phyloP scores from a whole-genome alignment of 73 alveolate genomes.

The Paramecium primaurelia region DNA sequence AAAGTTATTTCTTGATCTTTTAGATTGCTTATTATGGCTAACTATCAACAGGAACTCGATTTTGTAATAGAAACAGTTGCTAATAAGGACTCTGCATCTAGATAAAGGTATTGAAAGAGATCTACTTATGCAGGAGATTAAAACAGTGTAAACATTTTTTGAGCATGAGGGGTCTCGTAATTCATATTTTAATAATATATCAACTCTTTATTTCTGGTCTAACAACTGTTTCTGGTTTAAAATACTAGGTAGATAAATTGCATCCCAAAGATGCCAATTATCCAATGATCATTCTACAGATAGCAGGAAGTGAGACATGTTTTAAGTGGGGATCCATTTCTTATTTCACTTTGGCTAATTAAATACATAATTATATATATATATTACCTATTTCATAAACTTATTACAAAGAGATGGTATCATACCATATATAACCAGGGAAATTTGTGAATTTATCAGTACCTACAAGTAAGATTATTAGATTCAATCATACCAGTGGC shows the following conservation, averaged over 20 bases:
- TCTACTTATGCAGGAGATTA: background rate
- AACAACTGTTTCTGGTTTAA: background rate
- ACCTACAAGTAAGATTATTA: background rate
- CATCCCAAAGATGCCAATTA: constrained; percentile 13
- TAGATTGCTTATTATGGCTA: background rate
- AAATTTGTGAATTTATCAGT: constrained; percentile 25
- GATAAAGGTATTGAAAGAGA: background rate
- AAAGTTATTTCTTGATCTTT: background rate
- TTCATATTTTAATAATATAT: background rate
- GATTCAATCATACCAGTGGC: constrained; percentile 67
- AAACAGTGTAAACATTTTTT: background rate
- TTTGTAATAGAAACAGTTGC: background rate
- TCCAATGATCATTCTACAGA: constrained; percentile 16
- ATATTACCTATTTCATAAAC: constrained; percentile 64
- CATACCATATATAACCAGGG: constrained; percentile 67
- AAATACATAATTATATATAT: background rate
- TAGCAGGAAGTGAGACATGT: constrained; percentile 24
- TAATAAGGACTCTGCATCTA: constrained; percentile 32
- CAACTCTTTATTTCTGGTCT: constrained; percentile 41
- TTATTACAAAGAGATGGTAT: constrained; percentile 64
- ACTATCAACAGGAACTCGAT: background rate
- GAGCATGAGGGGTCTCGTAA: constrained; percentile 7
- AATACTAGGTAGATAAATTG: background rate
- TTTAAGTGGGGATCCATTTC: constrained; percentile 68
- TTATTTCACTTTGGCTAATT: constrained; percentile 67